These are phyloP conservation scores for Leptodermis oblonga DNA, from an alignment of 257 asterid genomes.

Conservation along the genomic window DNA sequence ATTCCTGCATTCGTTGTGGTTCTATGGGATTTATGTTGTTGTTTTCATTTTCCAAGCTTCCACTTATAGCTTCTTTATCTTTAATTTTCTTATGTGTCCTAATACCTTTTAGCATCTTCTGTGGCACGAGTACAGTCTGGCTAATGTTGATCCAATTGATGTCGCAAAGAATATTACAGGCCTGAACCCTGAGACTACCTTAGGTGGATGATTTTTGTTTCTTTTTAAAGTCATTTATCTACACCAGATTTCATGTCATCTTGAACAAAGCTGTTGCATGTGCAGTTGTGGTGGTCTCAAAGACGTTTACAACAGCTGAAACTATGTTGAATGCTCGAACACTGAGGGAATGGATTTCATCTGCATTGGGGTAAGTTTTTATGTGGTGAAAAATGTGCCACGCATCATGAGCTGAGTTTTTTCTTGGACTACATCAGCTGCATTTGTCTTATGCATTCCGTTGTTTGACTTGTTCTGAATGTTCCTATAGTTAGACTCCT, in stretches of 20 bases:
- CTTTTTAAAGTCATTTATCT: constrained; percentile 10
- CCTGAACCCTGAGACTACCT: constrained; percentile 91
- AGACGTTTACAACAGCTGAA: constrained; percentile 98
- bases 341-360: constrained; percentile 93
- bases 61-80: constrained; percentile 14
- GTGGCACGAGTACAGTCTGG: constrained; percentile 56
- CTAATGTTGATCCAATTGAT: constrained; percentile 98
- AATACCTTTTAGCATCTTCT: constrained; percentile 5
- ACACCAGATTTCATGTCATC: neutral
- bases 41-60: neutral
- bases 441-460: neutral
- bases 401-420: neutral
- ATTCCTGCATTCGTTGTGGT: neutral
- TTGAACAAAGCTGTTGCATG: constrained; percentile 14
- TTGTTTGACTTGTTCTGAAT: neutral
- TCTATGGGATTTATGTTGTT: neutral
- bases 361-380: constrained; percentile 74
- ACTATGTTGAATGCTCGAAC: constrained; percentile 98
- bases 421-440: neutral
- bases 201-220: constrained; percentile 45
- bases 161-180: constrained; percentile 78
- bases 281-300: constrained; percentile 96
- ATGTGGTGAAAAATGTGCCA: neutral
- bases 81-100: constrained; percentile 9
- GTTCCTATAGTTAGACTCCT: neutral